phyloP scores from a whole-genome alignment of 2,329 filamentous ascomycete species.

The Curvularia spicifera region DNA sequence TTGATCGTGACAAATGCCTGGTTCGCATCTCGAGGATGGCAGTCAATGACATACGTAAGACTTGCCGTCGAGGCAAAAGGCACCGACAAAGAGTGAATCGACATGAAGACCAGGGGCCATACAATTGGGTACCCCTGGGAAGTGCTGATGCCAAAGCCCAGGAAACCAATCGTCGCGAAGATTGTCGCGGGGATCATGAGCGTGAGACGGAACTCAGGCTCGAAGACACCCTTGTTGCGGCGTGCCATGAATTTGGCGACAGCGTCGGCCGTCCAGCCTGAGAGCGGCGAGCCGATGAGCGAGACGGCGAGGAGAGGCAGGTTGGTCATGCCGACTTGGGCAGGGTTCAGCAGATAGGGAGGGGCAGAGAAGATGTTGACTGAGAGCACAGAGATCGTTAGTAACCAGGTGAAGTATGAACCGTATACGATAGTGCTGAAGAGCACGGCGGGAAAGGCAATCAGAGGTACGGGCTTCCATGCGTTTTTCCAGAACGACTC shows the following conservation, averaged over 20 bases:
- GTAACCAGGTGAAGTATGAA: conserved; percentile 68
- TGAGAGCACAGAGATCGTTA: conserved; percentile 86
- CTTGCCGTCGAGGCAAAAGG: conserved; percentile 49
- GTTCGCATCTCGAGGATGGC: conserved; percentile 49
- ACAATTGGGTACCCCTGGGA: conserved; percentile 35
- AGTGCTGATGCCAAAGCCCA: conserved; percentile 51
- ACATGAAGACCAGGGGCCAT: conserved; percentile 46
- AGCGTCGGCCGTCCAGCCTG: conserved; percentile 75
- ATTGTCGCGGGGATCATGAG: conserved; percentile 45
- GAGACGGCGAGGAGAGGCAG: conserved; percentile 83
- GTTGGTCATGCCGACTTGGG: conserved; percentile 77
- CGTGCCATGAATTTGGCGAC: conserved; percentile 74
- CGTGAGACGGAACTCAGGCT: conserved; percentile 79
- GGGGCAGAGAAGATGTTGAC: conserved; percentile 83
- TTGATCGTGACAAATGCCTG: conserved; percentile 54
- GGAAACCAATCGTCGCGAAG: conserved; percentile 48
- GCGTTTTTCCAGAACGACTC: conserved; percentile 46
- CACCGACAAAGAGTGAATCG: conserved; percentile 47
- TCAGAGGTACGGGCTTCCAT: conserved; percentile 73
- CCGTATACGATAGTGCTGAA: conserved; percentile 67
- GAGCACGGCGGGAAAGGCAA: conserved; percentile 83
- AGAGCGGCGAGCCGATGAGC: conserved; percentile 74
- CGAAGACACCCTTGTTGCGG: conserved; percentile 81
- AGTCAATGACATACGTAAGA: conserved; percentile 53
- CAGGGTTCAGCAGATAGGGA: conserved; percentile 81